Conservation (phyloP, 306 rosid species). For the Begonia masoniana region DNA sequence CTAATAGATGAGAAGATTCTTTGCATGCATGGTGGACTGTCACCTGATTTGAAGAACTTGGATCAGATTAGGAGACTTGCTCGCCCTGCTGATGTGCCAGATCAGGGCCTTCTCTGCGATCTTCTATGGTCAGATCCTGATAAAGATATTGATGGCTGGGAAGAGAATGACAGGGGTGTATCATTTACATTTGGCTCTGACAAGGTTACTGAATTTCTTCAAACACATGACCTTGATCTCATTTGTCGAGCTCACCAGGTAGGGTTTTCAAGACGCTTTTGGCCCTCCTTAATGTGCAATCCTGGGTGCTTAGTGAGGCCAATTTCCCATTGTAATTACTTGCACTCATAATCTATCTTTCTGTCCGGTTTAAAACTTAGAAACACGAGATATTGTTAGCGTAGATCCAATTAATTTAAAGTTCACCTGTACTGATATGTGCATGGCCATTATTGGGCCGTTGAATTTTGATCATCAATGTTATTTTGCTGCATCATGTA, state of each 20-base stretch:
- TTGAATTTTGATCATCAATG: no score
- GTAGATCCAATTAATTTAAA: no score
- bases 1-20: conserved; percentile 78
- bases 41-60: conserved; percentile 58
- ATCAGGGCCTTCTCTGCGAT: conserved; percentile 79
- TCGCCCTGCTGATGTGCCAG: conserved; percentile 74
- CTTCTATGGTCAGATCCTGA: conserved; percentile 88
- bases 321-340: no score
- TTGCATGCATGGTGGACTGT: conserved; percentile 82
- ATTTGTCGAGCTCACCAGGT: conserved; percentile 86
- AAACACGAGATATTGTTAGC: no score
- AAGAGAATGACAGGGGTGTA: conserved; percentile 80
- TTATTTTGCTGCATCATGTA: no score
- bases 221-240: conserved; percentile 67
- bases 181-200: conserved; percentile 84
- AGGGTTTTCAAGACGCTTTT: neutral
- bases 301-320: no score
- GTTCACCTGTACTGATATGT: no score
- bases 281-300: no score
- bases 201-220: conserved; percentile 65
- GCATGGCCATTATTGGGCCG: no score
- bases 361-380: no score
- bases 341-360: no score
- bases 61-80: conserved; percentile 74
- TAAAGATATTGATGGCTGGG: conserved; percentile 81